Conservation (phyloP, 495 filamentous ascomycete genomes). For the Aspergillus campestris region DNA sequence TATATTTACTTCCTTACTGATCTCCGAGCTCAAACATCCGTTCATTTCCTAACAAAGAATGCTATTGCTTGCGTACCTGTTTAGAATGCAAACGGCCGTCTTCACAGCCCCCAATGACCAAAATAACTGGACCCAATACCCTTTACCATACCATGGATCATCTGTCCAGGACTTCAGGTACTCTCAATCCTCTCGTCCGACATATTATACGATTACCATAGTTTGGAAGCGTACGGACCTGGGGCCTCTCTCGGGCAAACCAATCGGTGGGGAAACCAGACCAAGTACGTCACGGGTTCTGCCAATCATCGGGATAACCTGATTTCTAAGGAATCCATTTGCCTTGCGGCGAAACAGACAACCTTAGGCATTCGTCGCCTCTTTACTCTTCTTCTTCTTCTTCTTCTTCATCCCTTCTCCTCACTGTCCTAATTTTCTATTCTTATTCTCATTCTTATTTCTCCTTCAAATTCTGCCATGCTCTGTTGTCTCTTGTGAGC, state of each 20-base stretch:
- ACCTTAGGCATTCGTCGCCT: constrained; percentile 1
- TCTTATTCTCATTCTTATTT: constrained; percentile 2
- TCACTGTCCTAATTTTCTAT: constrained; percentile 1
- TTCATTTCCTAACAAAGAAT: no score
- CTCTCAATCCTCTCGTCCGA: no score
- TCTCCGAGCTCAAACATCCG: no score
- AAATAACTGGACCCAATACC: background rate
- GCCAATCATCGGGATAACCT: background rate
- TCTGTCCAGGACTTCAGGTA: no score
- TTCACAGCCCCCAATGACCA: no score
- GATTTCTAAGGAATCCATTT: background rate
- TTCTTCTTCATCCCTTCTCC: constrained; percentile 1
- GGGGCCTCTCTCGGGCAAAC: background rate
- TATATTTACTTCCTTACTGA: no score
- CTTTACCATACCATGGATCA: background rate
- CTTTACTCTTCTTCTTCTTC: background rate
- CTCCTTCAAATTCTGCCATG: background rate
- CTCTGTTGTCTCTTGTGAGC: no score
- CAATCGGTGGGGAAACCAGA: background rate
- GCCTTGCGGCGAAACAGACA: background rate
- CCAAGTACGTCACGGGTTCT: no score
- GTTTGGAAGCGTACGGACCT: background rate
- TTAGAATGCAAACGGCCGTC: no score
- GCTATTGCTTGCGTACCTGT: no score
- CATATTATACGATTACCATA: background rate